A percentile compares a stretch with the other conserved stretches of the same genome.
These are phyloP conservation scores for Fagus crenata DNA, from an alignment of 306 rosid species.

Conservation along the genomic window DNA sequence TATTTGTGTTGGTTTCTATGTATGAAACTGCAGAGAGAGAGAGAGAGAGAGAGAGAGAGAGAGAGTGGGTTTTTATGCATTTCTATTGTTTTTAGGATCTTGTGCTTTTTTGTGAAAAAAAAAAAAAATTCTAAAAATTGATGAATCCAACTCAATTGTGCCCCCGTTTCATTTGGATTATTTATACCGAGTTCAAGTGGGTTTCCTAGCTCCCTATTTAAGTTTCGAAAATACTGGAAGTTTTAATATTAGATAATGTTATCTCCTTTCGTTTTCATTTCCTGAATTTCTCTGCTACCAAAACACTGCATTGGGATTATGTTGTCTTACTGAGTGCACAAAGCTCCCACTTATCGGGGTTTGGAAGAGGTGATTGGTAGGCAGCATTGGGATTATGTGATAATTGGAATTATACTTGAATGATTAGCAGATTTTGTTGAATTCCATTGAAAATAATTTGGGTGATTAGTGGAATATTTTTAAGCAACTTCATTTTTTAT, in stretches of 20 bases:
- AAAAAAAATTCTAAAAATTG: not conserved
- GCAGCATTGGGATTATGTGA: no score
- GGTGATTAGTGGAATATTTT: not conserved
- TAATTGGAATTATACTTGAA: no score
- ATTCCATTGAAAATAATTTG: not conserved
- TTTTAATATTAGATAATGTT: no score
- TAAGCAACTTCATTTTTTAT: not conserved
- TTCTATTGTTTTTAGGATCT: not conserved
- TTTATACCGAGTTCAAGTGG: not conserved
- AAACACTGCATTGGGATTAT: not conserved
- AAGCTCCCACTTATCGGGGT: no score
- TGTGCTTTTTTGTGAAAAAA: not conserved
- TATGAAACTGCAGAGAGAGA: not conserved
- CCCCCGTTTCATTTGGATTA: not conserved
- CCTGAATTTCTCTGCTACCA: not conserved
- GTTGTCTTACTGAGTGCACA: no score
- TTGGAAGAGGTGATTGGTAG: no score
- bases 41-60: no score
- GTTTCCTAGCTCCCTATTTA: no score
- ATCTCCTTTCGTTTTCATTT: not conserved
- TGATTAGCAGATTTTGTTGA: no score
- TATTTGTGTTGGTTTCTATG: not conserved
- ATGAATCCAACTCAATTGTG: not conserved
- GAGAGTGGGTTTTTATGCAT: no score
- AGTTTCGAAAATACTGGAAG: not conserved